phyloP scores from a whole-genome alignment of 2,329 filamentous ascomycete genomes.

The Penicillium vulpinum region DNA sequence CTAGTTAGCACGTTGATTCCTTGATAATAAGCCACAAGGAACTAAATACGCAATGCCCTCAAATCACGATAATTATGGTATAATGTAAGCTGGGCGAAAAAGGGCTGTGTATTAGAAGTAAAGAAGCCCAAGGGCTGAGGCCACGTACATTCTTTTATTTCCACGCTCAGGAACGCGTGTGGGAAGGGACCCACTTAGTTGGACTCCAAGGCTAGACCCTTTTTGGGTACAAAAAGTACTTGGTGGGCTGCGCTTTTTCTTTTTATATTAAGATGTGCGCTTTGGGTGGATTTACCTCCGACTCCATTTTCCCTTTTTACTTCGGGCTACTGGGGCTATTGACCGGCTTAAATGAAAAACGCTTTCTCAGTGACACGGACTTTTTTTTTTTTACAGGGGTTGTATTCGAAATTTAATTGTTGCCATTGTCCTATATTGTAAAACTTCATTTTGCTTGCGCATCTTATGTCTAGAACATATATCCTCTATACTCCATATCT shows the following conservation, averaged over 20 bases:
- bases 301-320: not conserved
- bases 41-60: conserved; percentile 7
- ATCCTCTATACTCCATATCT: not conserved
- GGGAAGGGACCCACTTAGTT: conserved; percentile 12
- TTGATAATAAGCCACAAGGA: conserved; percentile 15
- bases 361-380: not conserved
- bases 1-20: conserved; percentile 10
- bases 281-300: not conserved
- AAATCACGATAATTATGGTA: conserved; percentile 5
- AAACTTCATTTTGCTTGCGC: too few species aligned
- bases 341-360: not conserved
- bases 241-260: too few species aligned
- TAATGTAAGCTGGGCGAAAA: conserved; percentile 9
- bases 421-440: not conserved
- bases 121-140: not conserved
- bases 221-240: too few species aligned
- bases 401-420: not conserved
- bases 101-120: conserved; percentile 8
- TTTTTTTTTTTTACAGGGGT: not conserved
- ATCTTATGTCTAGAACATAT: not conserved
- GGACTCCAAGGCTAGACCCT: conserved; percentile 28
- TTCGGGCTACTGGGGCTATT: not conserved
- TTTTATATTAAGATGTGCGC: conserved; percentile 8
- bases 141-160: conserved; percentile 12
- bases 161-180: conserved; percentile 15